Evolutionary conservation across 306 rosid genomes (phyloP), one percentile per base, ranked within the genome.

Genomic region (Pterocarpus santalinus): DNA sequence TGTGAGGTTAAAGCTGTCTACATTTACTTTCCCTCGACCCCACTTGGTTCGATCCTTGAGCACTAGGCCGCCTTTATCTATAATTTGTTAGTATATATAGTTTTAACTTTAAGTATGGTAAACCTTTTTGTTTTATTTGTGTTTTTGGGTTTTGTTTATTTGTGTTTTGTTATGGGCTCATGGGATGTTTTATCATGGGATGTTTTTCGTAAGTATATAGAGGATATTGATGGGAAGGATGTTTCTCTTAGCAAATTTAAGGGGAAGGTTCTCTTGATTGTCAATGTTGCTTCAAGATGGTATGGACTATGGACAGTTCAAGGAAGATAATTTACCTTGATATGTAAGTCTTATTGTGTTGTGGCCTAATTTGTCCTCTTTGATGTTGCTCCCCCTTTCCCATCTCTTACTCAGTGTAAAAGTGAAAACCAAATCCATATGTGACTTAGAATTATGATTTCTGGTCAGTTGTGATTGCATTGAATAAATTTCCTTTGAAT

Each of bases 221-320:
- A 96, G 99, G 98, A 96, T 84, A 93, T 96, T 84, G 99, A 96
- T 72, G 84, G 58, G 63, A 96, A 92, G 66, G 98, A 92, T 84
- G 90, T 93, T 79, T 3, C 90, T 85, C 94, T 96, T 58, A 87
- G 81, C 91, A 96, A 90, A 51, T 96, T 90, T 76, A 96, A 93
- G 89, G 97, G 97, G 77, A 96, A 96, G 89, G 97, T 85, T 90
- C 92, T 93, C 7, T 84, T 96, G 91, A 84, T 96, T 69, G 99
- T 96, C 75, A 96, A 96, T 67, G 99, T 96, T 85, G 99, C 99
- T 86, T 96, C 99, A 60, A 87, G 75, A 89, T 96, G 99, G 99
- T 96, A 96, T 72, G 72, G 7, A 71, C 32, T 93, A 88, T 72
- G 53, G 35, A 78, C 30, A 22, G 28, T 1, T 22, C 28, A 22